Percentiles rank a stretch among this genome's conserved stretches.
phyloP scores from a whole-genome alignment of 441 rosid species.

The Corymbia citriodora region DNA sequence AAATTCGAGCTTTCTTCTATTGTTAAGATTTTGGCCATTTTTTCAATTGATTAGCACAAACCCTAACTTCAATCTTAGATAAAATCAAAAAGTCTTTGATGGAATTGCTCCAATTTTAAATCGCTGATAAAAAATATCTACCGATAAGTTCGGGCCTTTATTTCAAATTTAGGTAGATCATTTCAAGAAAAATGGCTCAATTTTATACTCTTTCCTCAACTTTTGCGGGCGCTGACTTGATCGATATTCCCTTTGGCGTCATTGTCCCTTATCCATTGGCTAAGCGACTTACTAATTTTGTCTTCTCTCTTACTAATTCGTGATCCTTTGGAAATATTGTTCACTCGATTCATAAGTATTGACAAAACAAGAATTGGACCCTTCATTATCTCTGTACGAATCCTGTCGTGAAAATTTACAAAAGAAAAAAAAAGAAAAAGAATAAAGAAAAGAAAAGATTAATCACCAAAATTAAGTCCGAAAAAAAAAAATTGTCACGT shows the following conservation, averaged over 20 bases:
- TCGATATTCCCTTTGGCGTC: neutral
- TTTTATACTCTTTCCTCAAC: neutral
- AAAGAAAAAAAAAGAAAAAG: neutral
- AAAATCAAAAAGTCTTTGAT: too few species aligned
- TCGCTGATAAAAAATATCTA: accelerated
- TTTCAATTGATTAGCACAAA: too few species aligned
- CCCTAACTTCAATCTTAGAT: too few species aligned
- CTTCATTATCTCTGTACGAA: neutral
- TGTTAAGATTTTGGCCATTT: too few species aligned
- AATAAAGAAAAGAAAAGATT: neutral
- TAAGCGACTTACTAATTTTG: neutral
- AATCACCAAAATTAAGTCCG: neutral
- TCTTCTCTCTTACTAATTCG: neutral
- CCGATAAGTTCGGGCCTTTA: too few species aligned
- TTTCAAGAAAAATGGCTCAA: neutral
- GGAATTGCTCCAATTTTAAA: too few species aligned
- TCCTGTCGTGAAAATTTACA: neutral
- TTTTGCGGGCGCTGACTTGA: neutral
- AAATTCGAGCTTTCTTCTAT: too few species aligned
- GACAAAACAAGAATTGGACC: neutral
- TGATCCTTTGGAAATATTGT: neutral
- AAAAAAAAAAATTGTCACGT: neutral
- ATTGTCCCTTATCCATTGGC: neutral
- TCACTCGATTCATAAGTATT: neutral
- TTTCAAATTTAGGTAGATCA: too few species aligned